Evolutionary conservation across 2,329 filamentous ascomycete species (phyloP).

Genomic region (Verticillium nubilum): DNA sequence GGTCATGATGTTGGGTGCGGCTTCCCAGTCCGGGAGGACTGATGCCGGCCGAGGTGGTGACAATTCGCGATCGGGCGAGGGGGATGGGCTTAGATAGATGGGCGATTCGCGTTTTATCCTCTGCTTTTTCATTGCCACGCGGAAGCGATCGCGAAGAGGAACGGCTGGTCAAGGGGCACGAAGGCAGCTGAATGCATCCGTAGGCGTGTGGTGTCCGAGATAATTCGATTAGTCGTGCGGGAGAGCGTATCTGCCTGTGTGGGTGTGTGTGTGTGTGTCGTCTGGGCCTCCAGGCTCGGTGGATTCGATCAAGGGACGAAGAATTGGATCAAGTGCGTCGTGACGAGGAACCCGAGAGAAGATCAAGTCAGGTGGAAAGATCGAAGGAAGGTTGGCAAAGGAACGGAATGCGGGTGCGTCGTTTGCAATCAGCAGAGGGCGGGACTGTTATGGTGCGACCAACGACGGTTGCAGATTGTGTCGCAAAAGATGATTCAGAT

Average conservation of each 20-base stretch:
- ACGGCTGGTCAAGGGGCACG: background rate
- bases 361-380: background rate
- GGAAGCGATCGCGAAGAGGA: background rate
- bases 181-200: background rate
- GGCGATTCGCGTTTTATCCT: constrained; percentile 39
- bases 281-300: background rate
- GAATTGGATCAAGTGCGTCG: background rate
- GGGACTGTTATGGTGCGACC: background rate
- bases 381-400: background rate
- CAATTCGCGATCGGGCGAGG: constrained; percentile 31
- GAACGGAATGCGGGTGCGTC: background rate
- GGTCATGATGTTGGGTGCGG: constrained; percentile 34
- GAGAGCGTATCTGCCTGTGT: too few relatives aligned
- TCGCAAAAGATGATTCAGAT: background rate
- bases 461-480: background rate
- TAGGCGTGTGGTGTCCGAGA: background rate
- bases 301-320: background rate
- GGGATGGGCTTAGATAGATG: constrained; percentile 34
- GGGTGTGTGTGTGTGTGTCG: background rate
- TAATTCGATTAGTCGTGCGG: background rate
- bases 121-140: constrained; percentile 38
- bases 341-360: background rate
- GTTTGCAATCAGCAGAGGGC: background rate
- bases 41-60: constrained; percentile 37
- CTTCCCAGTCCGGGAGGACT: constrained; percentile 37